Conservation (phyloP, 495 filamentous ascomycete species). For the Daldinia concentrica region DNA sequence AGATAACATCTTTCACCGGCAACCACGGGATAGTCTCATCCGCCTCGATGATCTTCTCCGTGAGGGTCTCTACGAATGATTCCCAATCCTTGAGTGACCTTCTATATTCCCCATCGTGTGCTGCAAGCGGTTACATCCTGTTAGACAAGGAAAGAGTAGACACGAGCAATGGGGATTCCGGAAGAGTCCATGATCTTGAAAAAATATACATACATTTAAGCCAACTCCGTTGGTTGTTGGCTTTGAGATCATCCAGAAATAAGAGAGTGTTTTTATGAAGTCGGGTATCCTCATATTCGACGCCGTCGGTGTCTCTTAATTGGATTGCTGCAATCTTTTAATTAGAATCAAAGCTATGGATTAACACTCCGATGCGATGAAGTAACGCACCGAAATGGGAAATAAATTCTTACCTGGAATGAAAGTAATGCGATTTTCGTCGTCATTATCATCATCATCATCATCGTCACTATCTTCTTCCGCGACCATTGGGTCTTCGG, state of each 20-base stretch:
- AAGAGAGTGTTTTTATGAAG: conserved; percentile 84
- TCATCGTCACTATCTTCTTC: conserved; percentile 33
- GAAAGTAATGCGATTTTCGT: conserved; percentile 57
- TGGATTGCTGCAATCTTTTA: conserved; percentile 40
- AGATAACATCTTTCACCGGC: conserved; percentile 83
- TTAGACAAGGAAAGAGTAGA: neutral
- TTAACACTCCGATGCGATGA: neutral
- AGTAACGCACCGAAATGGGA: neutral
- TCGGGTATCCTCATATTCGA: conserved; percentile 71
- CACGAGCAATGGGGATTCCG: neutral
- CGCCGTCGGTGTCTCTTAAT: conserved; percentile 70
- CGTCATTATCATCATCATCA: conserved; percentile 51
- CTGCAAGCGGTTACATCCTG: conserved; percentile 49
- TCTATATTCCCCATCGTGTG: conserved; percentile 79
- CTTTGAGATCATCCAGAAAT: conserved; percentile 77
- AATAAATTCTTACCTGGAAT: conserved; percentile 56
- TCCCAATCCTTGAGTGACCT: conserved; percentile 80
- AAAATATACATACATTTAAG: conserved; percentile 69
- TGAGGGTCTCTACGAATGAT: conserved; percentile 74
- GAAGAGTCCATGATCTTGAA: neutral
- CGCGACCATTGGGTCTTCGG: conserved; percentile 1
- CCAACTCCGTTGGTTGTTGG: conserved; percentile 84
- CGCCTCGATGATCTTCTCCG: conserved; percentile 70
- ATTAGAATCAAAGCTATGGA: conserved; percentile 9
- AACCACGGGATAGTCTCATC: conserved; percentile 86